A percentile compares a stretch with the other conserved stretches of the same genome.
These are phyloP conservation scores for Erodium chrysanthum DNA, from an alignment of 441 rosid species.

Conservation along the genomic window DNA sequence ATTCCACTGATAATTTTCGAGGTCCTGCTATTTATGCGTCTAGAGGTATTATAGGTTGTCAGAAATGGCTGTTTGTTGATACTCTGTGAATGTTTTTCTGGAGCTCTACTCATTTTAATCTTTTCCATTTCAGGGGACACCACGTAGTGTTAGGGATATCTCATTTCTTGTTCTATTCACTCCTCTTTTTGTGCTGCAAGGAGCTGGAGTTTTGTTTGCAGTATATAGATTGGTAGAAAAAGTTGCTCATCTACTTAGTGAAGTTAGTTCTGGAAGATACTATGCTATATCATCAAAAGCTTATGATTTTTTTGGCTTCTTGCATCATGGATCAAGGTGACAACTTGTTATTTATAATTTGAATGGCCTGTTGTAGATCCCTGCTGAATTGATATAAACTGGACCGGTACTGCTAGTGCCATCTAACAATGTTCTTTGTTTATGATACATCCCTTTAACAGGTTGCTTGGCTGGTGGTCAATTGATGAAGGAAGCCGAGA, in stretches of 20 bases:
- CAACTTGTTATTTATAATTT: background rate
- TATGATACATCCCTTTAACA: conserved; percentile 19
- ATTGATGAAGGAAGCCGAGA: conserved; percentile 62
- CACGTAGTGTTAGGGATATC: conserved; percentile 40
- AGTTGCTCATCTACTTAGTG: conserved; percentile 24
- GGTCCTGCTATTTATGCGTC: conserved; percentile 52
- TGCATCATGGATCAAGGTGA: conserved; percentile 55
- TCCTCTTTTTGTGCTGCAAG: conserved; percentile 51
- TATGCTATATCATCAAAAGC: conserved; percentile 33
- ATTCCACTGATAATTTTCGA: conserved; percentile 46
- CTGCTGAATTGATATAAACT: background rate
- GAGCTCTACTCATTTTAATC: conserved; percentile 6
- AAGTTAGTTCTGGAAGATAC: conserved; percentile 36
- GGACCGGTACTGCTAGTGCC: conserved; percentile 5
- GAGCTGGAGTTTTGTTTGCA: conserved; percentile 48
- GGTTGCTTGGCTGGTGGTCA: conserved; percentile 67
- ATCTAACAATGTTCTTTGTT: background rate
- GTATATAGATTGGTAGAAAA: conserved; percentile 42
- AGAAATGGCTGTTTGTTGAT: conserved; percentile 9
- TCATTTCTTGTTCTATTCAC: conserved; percentile 36
- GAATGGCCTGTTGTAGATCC: too few relatives aligned
- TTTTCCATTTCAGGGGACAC: conserved; percentile 43
- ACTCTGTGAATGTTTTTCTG: background rate
- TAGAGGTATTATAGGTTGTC: conserved; percentile 38
- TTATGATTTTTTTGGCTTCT: conserved; percentile 44